These are phyloP conservation scores for Leccinellum albellum DNA, from an alignment of 768 basidiomycete genomes.

Conservation along the genomic window DNA sequence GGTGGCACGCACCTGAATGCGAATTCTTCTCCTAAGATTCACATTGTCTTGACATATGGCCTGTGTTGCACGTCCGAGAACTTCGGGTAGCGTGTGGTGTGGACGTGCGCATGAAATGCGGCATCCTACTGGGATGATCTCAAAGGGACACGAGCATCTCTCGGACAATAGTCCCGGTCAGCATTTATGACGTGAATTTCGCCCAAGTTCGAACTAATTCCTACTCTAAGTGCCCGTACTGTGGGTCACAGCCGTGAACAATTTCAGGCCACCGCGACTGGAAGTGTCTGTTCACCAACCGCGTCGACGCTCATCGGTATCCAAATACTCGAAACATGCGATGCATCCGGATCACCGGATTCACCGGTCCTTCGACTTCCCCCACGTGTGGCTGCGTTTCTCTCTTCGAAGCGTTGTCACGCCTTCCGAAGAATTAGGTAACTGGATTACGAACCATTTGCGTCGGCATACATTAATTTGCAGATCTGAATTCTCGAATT, in stretches of 20 bases:
- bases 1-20: neutral
- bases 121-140: neutral
- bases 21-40: too few relatives aligned
- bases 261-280: neutral
- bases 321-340: neutral
- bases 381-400: neutral
- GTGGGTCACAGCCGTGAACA: neutral
- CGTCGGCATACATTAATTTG: neutral
- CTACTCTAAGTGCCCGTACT: neutral
- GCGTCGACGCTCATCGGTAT: neutral
- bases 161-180: conserved; percentile 1
- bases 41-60: too few relatives aligned
- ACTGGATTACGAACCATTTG: neutral
- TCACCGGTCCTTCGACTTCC: neutral
- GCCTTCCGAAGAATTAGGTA: neutral
- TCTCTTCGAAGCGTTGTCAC: neutral
- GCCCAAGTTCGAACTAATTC: neutral
- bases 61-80: neutral
- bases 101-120: neutral
- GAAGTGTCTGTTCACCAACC: neutral
- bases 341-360: neutral
- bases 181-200: neutral
- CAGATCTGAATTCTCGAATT: neutral
- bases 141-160: neutral
- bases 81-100: neutral